Conservation (phyloP, 1,139 yeast species). For the Taphrina pruni region DNA sequence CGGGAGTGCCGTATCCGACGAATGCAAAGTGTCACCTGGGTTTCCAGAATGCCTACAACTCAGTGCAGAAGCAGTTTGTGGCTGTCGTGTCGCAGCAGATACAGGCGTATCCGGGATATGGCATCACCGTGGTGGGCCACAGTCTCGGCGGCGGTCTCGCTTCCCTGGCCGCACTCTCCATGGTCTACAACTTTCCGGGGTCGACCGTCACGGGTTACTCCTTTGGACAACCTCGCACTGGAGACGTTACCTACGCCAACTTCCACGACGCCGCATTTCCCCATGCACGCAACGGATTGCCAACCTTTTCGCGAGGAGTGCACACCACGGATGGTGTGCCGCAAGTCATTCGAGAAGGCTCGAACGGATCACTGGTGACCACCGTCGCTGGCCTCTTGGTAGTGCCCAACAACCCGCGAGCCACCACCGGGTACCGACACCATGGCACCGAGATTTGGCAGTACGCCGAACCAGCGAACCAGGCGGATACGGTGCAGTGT, state of each 20-base stretch:
- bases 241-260: conserved; percentile 5
- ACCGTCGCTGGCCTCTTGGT: neutral
- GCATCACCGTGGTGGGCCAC: conserved; percentile 66
- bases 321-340: conserved; percentile 17
- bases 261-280: conserved; percentile 10
- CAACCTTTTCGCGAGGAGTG: neutral
- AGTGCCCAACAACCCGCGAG: neutral
- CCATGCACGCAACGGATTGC: neutral
- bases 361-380: neutral
- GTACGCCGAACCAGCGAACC: neutral
- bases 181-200: conserved; percentile 9
- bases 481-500: neutral
- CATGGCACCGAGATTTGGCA: conserved; percentile 17
- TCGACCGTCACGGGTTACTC: neutral
- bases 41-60: neutral
- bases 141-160: conserved; percentile 78
- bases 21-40: neutral
- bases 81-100: neutral
- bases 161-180: conserved; percentile 4
- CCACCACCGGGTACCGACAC: conserved; percentile 12
- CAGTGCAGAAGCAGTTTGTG: neutral
- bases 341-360: conserved; percentile 9
- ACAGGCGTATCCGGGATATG: conserved; percentile 56
- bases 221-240: conserved; percentile 8
- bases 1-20: conserved; percentile 3